Conservation (phyloP, 345 rosid species). For the Gossypium stocksii region DNA sequence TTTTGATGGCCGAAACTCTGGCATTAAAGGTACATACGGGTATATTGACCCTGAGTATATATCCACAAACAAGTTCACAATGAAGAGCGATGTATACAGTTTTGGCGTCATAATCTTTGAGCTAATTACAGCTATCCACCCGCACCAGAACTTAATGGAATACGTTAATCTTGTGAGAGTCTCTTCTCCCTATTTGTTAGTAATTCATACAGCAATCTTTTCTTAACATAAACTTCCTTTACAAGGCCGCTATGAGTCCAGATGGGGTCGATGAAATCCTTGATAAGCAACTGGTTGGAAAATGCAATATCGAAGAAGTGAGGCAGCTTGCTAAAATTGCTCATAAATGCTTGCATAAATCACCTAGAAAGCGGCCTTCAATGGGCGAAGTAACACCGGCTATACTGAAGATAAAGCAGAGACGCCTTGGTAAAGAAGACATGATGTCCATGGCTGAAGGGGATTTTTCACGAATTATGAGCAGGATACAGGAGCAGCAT, state of each 20-base stretch:
- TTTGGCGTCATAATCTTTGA: conserved; percentile 88
- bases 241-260: conserved; percentile 78
- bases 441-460: conserved; percentile 33
- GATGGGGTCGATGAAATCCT: conserved; percentile 85
- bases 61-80: conserved; percentile 73
- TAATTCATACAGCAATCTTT: not conserved
- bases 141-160: conserved; percentile 91
- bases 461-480: conserved; percentile 54
- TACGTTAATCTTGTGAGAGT: conserved; percentile 81
- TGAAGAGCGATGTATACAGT: conserved; percentile 87
- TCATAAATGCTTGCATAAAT: conserved; percentile 65
- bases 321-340: conserved; percentile 62
- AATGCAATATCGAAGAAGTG: conserved; percentile 59
- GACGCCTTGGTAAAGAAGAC: conserved; percentile 32
- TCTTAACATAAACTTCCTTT: not conserved
- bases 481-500: conserved; percentile 69
- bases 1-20: conserved; percentile 63
- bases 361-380: conserved; percentile 71
- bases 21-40: conserved; percentile 91
- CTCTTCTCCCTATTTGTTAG: not conserved
- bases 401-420: conserved; percentile 63
- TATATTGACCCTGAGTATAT: conserved; percentile 85
- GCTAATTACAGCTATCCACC: conserved; percentile 91
- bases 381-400: conserved; percentile 82
- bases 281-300: conserved; percentile 59